Evolutionary conservation across 495 filamentous ascomycete species (phyloP).

Genomic region (Arthonia radiata): DNA sequence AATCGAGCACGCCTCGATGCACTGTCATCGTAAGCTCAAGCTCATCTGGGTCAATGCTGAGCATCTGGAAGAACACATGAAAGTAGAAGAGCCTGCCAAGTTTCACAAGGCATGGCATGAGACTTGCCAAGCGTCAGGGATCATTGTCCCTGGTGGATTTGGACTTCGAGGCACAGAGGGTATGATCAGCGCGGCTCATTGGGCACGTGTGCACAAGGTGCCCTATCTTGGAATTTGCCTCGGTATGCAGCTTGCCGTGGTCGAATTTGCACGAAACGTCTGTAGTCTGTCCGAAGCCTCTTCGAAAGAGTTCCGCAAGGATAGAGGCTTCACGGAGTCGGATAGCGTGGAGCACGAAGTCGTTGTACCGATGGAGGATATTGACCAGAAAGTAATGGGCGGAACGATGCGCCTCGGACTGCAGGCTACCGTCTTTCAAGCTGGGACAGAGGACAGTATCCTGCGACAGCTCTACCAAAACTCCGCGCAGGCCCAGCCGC

Average conservation of each 20-base stretch:
- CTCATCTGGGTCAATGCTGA: conserved; percentile 65
- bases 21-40: conserved; percentile 52
- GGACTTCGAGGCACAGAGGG: conserved; percentile 59
- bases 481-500: too few relatives aligned
- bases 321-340: too few relatives aligned
- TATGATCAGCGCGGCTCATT: conserved; percentile 65
- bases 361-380: conserved; percentile 83
- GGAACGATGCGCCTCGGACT: conserved; percentile 84
- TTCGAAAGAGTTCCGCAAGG: conserved; percentile 38
- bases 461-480: conserved; percentile 58
- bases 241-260: conserved; percentile 83
- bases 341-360: conserved; percentile 33
- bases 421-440: conserved; percentile 50
- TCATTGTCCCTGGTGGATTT: conserved; percentile 57
- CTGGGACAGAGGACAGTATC: conserved; percentile 52
- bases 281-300: conserved; percentile 33
- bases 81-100: conserved; percentile 33
- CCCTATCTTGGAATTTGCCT: conserved; percentile 87
- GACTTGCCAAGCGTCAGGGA: conserved; percentile 42
- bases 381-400: conserved; percentile 46
- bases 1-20: conserved; percentile 80
- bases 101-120: conserved; percentile 79
- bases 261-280: conserved; percentile 62
- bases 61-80: conserved; percentile 43
- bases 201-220: conserved; percentile 54